Conservation (phyloP, 192 early-diverging fungal species). For the Podila horticola region DNA sequence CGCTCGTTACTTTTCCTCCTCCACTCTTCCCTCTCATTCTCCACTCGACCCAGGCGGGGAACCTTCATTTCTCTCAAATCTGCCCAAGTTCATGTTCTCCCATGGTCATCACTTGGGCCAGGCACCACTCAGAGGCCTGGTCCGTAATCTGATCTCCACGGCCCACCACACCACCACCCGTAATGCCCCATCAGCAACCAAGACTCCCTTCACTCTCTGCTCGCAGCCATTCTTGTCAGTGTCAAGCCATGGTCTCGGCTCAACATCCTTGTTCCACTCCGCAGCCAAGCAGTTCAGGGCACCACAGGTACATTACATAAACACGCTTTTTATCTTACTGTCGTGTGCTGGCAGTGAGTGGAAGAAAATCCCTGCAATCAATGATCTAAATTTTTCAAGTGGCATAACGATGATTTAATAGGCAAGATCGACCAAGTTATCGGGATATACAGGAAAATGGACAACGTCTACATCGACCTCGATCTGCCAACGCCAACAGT, state of each 20-base stretch:
- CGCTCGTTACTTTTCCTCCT: no score
- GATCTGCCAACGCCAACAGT: background rate
- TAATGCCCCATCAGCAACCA: background rate
- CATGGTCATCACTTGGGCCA: background rate
- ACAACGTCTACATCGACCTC: background rate
- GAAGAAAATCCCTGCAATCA: no score
- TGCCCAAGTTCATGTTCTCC: background rate
- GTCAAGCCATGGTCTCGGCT: background rate
- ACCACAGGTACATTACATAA: background rate
- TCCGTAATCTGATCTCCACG: slow-evolving; percentile 1
- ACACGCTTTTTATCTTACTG: no score
- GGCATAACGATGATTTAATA: background rate
- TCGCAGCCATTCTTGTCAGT: background rate
- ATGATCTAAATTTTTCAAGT: no score
- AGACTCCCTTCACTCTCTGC: no score
- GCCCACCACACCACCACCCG: background rate
- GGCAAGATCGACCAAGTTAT: background rate
- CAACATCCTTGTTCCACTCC: slow-evolving; percentile 1
- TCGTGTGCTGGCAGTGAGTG: no score
- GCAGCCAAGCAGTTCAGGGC: background rate
- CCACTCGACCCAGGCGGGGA: no score
- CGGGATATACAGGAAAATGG: background rate
- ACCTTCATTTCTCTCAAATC: no score
- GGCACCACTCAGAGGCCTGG: background rate
- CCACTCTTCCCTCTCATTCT: background rate